Evolutionary conservation across 441 rosid species (phyloP).

Genomic region (Bocquillonia castaneifolia): DNA sequence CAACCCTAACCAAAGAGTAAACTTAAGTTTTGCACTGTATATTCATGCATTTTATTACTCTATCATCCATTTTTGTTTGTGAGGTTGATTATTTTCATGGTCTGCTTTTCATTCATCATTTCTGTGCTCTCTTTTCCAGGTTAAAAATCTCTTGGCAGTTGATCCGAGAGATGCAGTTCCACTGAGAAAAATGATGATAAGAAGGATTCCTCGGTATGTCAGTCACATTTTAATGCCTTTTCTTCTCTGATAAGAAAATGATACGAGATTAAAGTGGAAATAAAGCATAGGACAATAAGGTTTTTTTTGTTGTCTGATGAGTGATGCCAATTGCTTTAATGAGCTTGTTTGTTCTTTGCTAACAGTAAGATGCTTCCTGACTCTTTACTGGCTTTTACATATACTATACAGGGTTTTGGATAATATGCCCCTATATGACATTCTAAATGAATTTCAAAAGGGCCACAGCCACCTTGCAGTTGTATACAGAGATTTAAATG

Average conservation of each 20-base stretch:
- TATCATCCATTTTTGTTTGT: background rate
- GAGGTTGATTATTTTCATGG: background rate
- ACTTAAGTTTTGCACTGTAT: background rate
- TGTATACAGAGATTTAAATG: constrained; percentile 63
- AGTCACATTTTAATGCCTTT: background rate
- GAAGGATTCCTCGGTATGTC: constrained; percentile 80
- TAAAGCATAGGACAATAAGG: background rate
- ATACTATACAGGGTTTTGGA: constrained; percentile 62
- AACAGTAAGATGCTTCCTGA: constrained; percentile 8
- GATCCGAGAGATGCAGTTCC: constrained; percentile 68
- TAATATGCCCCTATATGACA: constrained; percentile 79
- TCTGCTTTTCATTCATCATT: background rate
- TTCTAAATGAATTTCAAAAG: constrained; percentile 88
- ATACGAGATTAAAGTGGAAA: background rate
- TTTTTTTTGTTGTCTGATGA: background rate
- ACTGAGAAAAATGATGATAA: constrained; percentile 66
- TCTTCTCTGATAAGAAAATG: background rate
- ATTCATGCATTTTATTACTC: background rate
- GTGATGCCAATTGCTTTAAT: background rate
- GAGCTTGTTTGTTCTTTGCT: background rate
- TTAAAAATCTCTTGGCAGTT: constrained; percentile 72
- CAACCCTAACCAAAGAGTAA: background rate
- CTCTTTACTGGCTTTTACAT: constrained; percentile 18
- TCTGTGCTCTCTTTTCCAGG: constrained; percentile 36
- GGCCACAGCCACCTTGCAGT: constrained; percentile 95